A percentile compares a stretch with the other conserved stretches of the same genome.
phyloP scores from a whole-genome alignment of 345 rosid genomes.

The Alliaria petiolata region DNA sequence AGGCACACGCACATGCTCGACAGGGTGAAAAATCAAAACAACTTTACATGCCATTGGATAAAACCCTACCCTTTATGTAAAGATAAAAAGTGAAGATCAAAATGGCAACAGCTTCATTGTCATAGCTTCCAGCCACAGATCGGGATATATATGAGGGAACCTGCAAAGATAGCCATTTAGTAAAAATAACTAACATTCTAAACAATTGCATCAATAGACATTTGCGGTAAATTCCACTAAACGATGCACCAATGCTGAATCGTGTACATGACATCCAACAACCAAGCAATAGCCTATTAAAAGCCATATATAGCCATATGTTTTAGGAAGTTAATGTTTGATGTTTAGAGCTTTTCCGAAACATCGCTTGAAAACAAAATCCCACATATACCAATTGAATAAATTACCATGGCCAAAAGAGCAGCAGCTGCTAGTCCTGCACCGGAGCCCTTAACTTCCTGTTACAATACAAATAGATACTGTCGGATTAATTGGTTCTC shows the following conservation, averaged over 20 bases:
- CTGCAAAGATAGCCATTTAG: slow-evolving; percentile 36
- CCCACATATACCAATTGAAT: slow-evolving; percentile 19
- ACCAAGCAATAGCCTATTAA: slow-evolving; percentile 6
- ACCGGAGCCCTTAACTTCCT: slow-evolving; percentile 95
- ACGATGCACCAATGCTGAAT: not conserved
- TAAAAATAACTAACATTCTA: slow-evolving; percentile 3
- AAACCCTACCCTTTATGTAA: slow-evolving; percentile 73
- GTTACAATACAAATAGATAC: slow-evolving; percentile 19
- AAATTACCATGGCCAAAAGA: slow-evolving; percentile 93
- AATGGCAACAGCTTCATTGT: slow-evolving; percentile 99
- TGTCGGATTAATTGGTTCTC: slow-evolving; percentile 12
- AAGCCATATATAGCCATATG: not conserved
- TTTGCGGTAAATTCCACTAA: not conserved
- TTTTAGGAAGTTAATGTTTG: not conserved
- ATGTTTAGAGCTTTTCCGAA: not conserved
- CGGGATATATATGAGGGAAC: slow-evolving; percentile 97
- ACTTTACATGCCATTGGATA: not conserved
- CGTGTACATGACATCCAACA: not conserved
- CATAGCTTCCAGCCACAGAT: slow-evolving; percentile 98
- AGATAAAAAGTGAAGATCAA: slow-evolving; percentile 91
- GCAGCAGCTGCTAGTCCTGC: slow-evolving; percentile 95
- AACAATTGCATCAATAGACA: not conserved
- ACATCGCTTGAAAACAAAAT: slow-evolving; percentile 3
- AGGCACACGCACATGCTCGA: not conserved
- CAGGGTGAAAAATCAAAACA: slow-evolving; percentile 1